Evolutionary conservation across 169 alveolate species (phyloP), one percentile per base, ranked within the genome.

Genomic region (Babesia gibsoni): DNA sequence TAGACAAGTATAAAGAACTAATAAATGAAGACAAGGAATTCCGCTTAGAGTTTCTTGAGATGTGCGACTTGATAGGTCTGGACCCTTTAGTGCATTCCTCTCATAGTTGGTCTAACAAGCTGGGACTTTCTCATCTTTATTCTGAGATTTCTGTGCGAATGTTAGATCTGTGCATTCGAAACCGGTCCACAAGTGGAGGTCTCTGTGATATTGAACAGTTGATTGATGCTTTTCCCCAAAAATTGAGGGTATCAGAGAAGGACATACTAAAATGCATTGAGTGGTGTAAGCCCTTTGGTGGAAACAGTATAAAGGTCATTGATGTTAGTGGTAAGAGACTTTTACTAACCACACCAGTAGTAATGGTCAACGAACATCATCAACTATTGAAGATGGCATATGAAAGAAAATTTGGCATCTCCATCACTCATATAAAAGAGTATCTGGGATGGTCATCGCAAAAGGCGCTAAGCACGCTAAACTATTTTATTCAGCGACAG

Each of bases 141-240:
- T 33, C 56, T 1, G 75, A 32, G 29, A 22, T 75, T 10, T 27
- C 66, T 8, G 35, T 65, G 10, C 61, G 66, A 18, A 20, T 75
- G 30, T 18, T 75, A 45, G 84, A 75, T 14, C 29, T 75, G n/a
- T 66, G 75, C 54, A 50, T 61, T 9, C 39, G 50, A 64, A 65
- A 78, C 35, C 64, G 80, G 50, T 49, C 52, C 1, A 25, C 49
- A 35, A 75, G 66, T 35, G 84, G 84, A 10, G 84, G 84, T 14
- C 20, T 64, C 27, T 66, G 69, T 27, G 73, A 66, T 20, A 64
- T 75, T 22, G 36, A 39, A 1, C 46, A 64, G 16, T 14, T 75
- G 14, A 48, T 75, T 33, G 54, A 29, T 9, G 57, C 58, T 16
- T 52, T 75, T 18, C 72, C 78, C 16, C 18, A 20, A 20, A 64